Conservation (phyloP, 1,284 basidiomycete genomes). For the Apiotrichum veenhuisii region DNA sequence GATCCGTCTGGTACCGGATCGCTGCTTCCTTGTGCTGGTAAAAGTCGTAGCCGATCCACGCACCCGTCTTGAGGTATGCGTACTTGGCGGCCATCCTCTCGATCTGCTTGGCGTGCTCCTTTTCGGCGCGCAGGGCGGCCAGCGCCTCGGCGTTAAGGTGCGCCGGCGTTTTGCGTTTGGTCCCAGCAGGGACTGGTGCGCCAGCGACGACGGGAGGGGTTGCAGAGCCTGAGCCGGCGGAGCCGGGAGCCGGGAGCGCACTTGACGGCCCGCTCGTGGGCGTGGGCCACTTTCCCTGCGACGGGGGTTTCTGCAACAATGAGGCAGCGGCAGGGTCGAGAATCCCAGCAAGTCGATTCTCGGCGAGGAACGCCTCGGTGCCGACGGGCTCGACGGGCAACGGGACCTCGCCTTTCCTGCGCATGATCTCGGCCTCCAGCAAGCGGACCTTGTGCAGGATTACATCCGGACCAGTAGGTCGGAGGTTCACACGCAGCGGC, state of each 20-base stretch:
- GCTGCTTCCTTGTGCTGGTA: background rate
- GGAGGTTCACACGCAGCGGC: background rate
- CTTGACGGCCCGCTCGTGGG: too few species aligned
- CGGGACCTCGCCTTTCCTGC: background rate
- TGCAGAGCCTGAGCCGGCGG: too few species aligned
- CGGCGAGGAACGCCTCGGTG: too few species aligned
- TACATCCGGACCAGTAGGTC: background rate
- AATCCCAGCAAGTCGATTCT: too few species aligned
- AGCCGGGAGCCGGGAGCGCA: too few species aligned
- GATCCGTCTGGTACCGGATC: background rate
- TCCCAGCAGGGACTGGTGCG: too few species aligned
- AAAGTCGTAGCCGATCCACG: background rate
- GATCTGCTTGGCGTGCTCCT: background rate
- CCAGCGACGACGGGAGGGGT: too few species aligned
- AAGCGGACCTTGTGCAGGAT: background rate
- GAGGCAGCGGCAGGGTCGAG: too few species aligned
- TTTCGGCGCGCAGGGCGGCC: background rate
- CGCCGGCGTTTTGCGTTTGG: background rate
- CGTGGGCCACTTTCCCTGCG: too few species aligned
- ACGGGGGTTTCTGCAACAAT: too few species aligned
- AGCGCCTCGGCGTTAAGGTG: background rate
- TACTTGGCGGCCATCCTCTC: background rate
- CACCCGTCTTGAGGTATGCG: background rate
- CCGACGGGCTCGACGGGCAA: too few species aligned
- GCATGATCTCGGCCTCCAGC: background rate